These are phyloP conservation scores for Phoenix dactylifera DNA, from an alignment of 176 grass and related monocot genomes.

Conservation along the genomic window DNA sequence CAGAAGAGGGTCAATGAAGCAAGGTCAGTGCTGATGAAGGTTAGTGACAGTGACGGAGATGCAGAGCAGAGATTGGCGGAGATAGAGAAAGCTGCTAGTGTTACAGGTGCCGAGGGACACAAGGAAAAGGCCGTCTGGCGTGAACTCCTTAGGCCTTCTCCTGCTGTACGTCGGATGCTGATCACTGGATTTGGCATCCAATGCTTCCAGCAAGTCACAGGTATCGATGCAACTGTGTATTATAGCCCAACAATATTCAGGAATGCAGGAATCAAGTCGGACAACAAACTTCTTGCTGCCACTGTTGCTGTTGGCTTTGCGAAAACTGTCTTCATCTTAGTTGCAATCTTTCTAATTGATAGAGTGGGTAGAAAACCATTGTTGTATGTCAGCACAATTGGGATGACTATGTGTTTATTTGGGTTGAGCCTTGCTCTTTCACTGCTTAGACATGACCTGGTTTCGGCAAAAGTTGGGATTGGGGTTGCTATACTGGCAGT, in stretches of 20 bases:
- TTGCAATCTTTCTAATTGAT: slow-evolving; percentile 55
- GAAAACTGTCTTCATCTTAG: slow-evolving; percentile 54
- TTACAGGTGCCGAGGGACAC: slow-evolving; percentile 12
- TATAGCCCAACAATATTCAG: slow-evolving; percentile 56
- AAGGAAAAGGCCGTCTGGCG: slow-evolving; percentile 44
- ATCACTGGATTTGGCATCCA: slow-evolving; percentile 46
- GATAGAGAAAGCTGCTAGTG: slow-evolving; percentile 44
- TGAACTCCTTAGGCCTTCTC: slow-evolving; percentile 47
- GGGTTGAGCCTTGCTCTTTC: slow-evolving; percentile 26
- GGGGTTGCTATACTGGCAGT: slow-evolving; percentile 31
- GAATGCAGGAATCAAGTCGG: slow-evolving; percentile 46
- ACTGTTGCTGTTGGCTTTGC: slow-evolving; percentile 54
- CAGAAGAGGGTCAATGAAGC: slow-evolving; percentile 43
- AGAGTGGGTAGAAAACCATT: slow-evolving; percentile 46
- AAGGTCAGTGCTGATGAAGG: slow-evolving; percentile 36
- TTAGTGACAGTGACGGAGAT: slow-evolving; percentile 44
- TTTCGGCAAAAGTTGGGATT: slow-evolving; percentile 22
- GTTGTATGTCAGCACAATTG: slow-evolving; percentile 49
- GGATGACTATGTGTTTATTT: slow-evolving; percentile 48
- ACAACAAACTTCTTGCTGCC: slow-evolving; percentile 49
- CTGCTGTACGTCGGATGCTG: slow-evolving; percentile 44
- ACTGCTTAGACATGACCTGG: slow-evolving; percentile 28
- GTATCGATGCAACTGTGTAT: slow-evolving; percentile 62
- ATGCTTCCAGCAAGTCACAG: slow-evolving; percentile 62
- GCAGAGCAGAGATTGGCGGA: slow-evolving; percentile 40